Evolutionary conservation across 2,329 filamentous ascomycete species (phyloP), one percentile per base, ranked within the genome.

Genomic region (Sporothrix pseudoabietina): DNA sequence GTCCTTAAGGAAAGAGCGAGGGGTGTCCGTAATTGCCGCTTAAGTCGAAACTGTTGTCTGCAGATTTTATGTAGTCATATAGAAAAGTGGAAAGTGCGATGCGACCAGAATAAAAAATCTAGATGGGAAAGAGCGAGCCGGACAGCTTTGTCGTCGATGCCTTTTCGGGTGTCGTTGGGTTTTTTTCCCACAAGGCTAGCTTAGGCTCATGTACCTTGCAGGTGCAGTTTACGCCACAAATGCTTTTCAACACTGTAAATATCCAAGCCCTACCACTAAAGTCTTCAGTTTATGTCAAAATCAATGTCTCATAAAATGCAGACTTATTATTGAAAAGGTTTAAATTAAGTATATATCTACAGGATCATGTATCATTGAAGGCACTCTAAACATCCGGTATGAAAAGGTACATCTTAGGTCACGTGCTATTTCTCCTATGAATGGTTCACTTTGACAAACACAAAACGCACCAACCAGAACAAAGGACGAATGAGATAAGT

Each of bases 171-270:
- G 65, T 69, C 65, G 65, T 69, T 47, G n/a, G n/a, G 6, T 57
- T 70, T 70, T 70, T 69, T 70, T 57, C 66, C 22, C 68, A 55
- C n/a, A 14, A 70, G 49, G 26, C 68, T 57, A 55, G 41, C 19
- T 44, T 57, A 41, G 32, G 47, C 65, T 1, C 44, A 30, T 16
- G 26, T 32, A 49, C 14, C 63, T 68, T 9, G 41, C 12, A 12
- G 41, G 41, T 44, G 39, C 8, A 1, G 16, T n/a, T 30, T 19
- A 4, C 32, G 47, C 39, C 3, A 65, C 63, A 52, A 0, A 2
- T 44, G 9, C 41, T 44, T 44, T 44, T 44, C 5, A 44, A 44
- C 12, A 44, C 41, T 44, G 41, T 12, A 14, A 10, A 44, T 12
- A 9, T 14, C 3, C 9, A 44, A 14, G 41, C 41, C 8, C 41